Evolutionary conservation across 495 filamentous ascomycete species (phyloP), one percentile per base, ranked within the genome.

Genomic region (Peziza echinospora): DNA sequence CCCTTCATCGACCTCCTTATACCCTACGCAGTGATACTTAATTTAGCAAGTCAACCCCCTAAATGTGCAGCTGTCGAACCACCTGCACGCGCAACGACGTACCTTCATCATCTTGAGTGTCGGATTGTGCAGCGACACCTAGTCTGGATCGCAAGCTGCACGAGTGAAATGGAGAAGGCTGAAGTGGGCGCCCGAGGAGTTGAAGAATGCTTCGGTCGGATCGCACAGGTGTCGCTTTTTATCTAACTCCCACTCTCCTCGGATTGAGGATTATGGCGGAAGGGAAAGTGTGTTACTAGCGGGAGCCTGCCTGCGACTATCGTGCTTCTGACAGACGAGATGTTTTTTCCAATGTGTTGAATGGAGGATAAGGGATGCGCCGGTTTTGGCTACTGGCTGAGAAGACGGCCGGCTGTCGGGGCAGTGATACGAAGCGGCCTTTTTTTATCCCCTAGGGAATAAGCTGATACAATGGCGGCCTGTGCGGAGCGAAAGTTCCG

Each of bases 1-100:
- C 78, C 79, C 65, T 89, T 91, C 65, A 89, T 75, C 47, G 82
- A 87, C 57, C 84, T 78, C 54, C 83, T 69, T 58, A 89, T 73
- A 59, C 77, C 79, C 82, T 89, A 63, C 53, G 49, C 49, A 49
- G 41, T 21, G 10, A 22, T 43, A 11, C 0, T 23, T 49, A 43
- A 25, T 21, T 44, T 26, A 43, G 41, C 21, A 2, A 22, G 11
- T n/a, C 41, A 11, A 43, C 11, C 11, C 41, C 11, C 16, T 21
- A 43, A 43, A 43, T n/a, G n/a, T n/a, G n/a, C n/a, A 43, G 41
- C 21, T 23, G 22, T 43, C 41, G 4, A 34, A 8, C n/a, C n/a
- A 8, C 26, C 26, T 23, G 11, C 21, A 11, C 41, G 41, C 21
- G 21, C 48, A 58, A 44, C 44, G 49, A 58, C 56, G 44, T 49